Base-by-base conservation (phyloP, 192 early-diverging fungal species). In the Paraglomus brasilianum region DNA sequence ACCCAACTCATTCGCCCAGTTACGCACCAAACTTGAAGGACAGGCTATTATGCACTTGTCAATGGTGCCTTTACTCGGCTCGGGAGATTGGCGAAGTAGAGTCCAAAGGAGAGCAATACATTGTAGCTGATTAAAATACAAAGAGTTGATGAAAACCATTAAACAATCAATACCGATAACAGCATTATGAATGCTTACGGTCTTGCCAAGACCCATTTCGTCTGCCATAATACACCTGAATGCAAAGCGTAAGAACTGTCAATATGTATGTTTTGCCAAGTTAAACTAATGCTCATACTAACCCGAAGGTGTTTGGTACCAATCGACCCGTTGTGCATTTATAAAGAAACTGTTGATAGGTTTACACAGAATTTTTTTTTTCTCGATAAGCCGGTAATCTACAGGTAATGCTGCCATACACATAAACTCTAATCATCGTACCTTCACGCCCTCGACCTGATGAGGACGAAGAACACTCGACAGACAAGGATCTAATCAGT, bases 31-130 rank as follows among this genome's bases (percentile, higher is more conserved):
- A 72, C 87, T 90, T 40, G 91, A 95, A 0, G 98, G 98, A 70
- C 98, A 99, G 8, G 89, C 95, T 46, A 99, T 95, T 66, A 99
- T 96, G 43, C 86, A 91, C 77, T 99, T 99, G 51, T 96, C 92
- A 40, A 98, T 95, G 0, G 92, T 93, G 2, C 93, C 89, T 76
- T 96, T 98, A 30, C 92, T 92, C 0, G 90, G 77, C 38, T 83
- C 79, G 1, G 90, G 89, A 9, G 95, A 97, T 76, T 99, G 98
- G 15, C 91, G 86, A 46, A 99, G 77, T 19, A 98, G 74, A 5
- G 98, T 99, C 96, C 98, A 99, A n/a, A 99, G 75, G 15, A 99
- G 83, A 3, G 96, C 80, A 52, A 99, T 95, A 73, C 96, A 93
- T 86, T 94, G 89, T 5, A 93, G 77, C 78, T 87, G 74, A 39